phyloP scores from a whole-genome alignment of 2,329 filamentous ascomycete species.

The Ceratocystis ficicola region DNA sequence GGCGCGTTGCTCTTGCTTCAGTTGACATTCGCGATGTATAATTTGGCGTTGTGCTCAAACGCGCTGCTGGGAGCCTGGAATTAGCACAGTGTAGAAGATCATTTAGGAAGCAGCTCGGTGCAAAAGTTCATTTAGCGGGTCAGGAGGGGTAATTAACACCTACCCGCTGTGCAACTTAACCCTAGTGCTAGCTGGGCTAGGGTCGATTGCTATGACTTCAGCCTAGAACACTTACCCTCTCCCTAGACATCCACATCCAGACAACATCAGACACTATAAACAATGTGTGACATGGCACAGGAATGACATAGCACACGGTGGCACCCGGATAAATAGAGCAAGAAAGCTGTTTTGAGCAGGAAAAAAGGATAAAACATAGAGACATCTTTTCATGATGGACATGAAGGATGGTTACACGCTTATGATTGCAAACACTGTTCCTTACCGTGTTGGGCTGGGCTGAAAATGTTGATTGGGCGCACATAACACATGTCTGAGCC shows the following conservation, averaged over 20 bases:
- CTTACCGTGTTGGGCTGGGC: neutral
- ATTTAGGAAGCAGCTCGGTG: neutral
- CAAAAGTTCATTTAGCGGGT: neutral
- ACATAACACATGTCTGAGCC: neutral
- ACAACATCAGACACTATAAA: neutral
- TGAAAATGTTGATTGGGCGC: conserved; percentile 6
- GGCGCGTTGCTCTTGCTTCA: neutral
- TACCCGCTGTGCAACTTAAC: neutral
- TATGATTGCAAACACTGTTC: neutral
- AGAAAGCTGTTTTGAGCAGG: neutral
- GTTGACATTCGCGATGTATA: neutral
- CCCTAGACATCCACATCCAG: neutral
- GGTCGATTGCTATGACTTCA: neutral
- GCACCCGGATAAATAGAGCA: neutral
- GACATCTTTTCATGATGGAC: neutral
- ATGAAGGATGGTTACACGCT: conserved; percentile 7
- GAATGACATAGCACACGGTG: neutral
- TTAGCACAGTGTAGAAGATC: neutral
- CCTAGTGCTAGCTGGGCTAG: neutral
- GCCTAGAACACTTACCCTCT: neutral
- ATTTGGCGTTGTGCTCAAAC: conserved; percentile 4
- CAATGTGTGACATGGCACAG: conserved; percentile 9
- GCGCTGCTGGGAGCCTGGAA: neutral
- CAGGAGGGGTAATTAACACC: neutral
- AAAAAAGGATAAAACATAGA: neutral